Evolutionary conservation across 225 moss, liverwort and hornwort species (phyloP).

Genomic region (Rhytidiadelphus loreus): DNA sequence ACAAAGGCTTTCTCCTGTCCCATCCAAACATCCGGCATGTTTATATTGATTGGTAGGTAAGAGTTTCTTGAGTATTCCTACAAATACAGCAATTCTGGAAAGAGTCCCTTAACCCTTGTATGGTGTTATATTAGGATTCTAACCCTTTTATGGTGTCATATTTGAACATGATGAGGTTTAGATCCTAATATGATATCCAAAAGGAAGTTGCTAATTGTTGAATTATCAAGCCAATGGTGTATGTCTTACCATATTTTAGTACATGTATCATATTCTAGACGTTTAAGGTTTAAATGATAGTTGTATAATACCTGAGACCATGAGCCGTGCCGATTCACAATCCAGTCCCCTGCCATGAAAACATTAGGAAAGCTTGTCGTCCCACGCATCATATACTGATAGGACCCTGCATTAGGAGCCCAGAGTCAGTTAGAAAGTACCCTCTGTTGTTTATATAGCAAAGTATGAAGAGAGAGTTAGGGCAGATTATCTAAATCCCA

Average conservation of each 20-base stretch:
- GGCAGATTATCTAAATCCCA: not conserved
- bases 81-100: not conserved
- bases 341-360: slow-evolving; percentile 99
- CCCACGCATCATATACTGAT: slow-evolving; percentile 81
- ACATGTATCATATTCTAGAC: not conserved
- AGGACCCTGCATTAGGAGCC: slow-evolving; percentile 53
- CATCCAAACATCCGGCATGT: not conserved
- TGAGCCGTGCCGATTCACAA: slow-evolving; percentile 83
- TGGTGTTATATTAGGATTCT: not conserved
- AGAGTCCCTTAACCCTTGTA: not conserved
- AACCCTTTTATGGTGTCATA: not conserved
- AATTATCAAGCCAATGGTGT: not conserved
- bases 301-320: slow-evolving; percentile 79
- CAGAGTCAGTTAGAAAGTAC: not conserved
- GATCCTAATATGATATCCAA: not conserved
- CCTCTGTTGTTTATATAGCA: not conserved
- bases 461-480: not conserved
- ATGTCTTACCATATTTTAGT: not conserved
- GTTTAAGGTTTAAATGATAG: not conserved
- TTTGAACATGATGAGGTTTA: not conserved
- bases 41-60: not conserved
- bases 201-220: not conserved
- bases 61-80: not conserved
- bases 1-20: slow-evolving; percentile 91
- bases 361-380: slow-evolving; percentile 83